Evolutionary conservation across 495 filamentous ascomycete genomes (phyloP), one percentile per base, ranked within the genome.

Genomic region (Stereocaulon alpinum): DNA sequence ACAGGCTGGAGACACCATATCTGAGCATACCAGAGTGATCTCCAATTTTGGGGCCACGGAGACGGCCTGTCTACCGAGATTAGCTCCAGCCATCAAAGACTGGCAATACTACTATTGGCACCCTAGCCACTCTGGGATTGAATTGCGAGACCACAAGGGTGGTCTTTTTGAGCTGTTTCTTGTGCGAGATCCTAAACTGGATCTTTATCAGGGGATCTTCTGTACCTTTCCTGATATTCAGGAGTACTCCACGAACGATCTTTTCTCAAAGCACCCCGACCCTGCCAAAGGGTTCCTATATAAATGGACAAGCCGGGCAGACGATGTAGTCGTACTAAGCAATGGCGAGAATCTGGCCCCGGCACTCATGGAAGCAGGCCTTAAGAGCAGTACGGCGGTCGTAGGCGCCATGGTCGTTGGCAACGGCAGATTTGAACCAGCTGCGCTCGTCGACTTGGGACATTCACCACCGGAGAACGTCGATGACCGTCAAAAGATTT

Each of bases 281-380:
- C 34, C 34, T 20, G 7, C 6, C n/a, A 22, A 55, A 14, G 30
- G 34, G 15, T 42, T 32, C 30, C 52, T 40, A 3, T 55, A 41
- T 12, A 22, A 55, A 27, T 70, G 56, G 15, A 45, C 51, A 20
- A 68, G 65, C 4, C 67, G 75, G 12, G 30, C 45, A 5, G 73
- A 76, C 51, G 76, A 78, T 61, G 61, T 78, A 2, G 71, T 78
- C 41, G 73, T 76, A 24, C 68, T 77, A 27, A 61, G 67, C 0
- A 77, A 74, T 49, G 76, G 52, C 9, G 52, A 55, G 24, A 55
- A 55, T 5, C 24, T 55, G 5, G 40, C 34, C 40, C 52, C 52
- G 3, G 24, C 18, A 3, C 17, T 20, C 12, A 55, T 55, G 34
- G 52, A 55, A 40, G 34, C 34, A 5, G 22, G 9, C 15, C 12